phyloP scores from a whole-genome alignment of 1,284 basidiomycete species.

The Boletus mariae region DNA sequence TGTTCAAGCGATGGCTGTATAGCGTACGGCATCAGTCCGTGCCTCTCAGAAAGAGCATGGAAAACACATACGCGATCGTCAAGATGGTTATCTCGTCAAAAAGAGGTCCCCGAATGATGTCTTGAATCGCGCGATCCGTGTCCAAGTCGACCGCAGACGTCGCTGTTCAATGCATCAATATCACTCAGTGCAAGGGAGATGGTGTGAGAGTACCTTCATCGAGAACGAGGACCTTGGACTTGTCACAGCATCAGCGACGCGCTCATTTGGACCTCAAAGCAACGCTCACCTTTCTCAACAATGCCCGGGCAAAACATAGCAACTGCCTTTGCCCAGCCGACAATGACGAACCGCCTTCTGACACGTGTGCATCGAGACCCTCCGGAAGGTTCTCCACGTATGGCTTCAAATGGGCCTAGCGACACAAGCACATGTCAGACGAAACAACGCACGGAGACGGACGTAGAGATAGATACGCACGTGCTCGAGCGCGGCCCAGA shows the following conservation, averaged over 20 bases:
- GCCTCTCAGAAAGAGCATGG: too few species aligned
- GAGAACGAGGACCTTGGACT: constrained; percentile 80
- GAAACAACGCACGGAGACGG: too few species aligned
- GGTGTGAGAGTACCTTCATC: constrained; percentile 53
- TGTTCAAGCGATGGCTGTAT: background rate
- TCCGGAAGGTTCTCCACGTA: constrained; percentile 72
- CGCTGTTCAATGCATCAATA: too few species aligned
- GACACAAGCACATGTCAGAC: background rate
- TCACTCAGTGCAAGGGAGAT: background rate
- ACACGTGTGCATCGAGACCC: constrained; percentile 71
- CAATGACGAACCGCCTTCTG: constrained; percentile 81
- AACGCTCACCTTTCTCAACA: constrained; percentile 39
- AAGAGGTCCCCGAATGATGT: too few species aligned
- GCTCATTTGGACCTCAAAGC: too few species aligned
- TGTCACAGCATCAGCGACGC: background rate
- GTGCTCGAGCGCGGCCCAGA: constrained; percentile 38
- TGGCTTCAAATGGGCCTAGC: constrained; percentile 57
- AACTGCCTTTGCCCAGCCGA: background rate
- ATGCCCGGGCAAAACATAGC: background rate
- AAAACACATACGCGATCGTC: constrained; percentile 66
- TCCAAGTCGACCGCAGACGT: too few species aligned
- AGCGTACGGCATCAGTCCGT: too few species aligned
- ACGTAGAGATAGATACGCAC: constrained; percentile 35
- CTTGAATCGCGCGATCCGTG: too few species aligned
- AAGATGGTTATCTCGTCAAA: constrained; percentile 65